Evolutionary conservation across 2,329 filamentous ascomycete genomes (phyloP).

Genomic region (Aschersonia sp.): DNA sequence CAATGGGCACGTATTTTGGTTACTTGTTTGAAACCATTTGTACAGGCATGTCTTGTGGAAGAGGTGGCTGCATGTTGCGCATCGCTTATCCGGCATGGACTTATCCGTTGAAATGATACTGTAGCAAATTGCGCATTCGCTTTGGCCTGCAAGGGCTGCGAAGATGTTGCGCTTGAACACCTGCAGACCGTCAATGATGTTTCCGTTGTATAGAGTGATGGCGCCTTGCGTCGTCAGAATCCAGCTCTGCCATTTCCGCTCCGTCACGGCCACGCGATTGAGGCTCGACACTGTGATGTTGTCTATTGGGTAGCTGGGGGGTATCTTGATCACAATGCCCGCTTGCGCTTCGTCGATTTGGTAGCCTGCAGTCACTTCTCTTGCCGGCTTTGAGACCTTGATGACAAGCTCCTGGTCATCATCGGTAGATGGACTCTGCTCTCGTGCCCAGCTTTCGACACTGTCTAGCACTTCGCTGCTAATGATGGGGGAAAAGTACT

Average conservation of each 20-base stretch:
- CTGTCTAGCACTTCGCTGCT: conserved; percentile 51
- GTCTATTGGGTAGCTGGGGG: conserved; percentile 69
- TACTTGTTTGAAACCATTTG: conserved; percentile 94
- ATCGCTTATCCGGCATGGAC: conserved; percentile 82
- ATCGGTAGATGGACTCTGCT: conserved; percentile 29
- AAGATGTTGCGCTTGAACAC: conserved; percentile 79
- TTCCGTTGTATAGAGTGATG: conserved; percentile 85
- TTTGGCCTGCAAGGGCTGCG: conserved; percentile 80
- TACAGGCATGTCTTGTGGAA: conserved; percentile 87
- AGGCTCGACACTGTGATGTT: conserved; percentile 61
- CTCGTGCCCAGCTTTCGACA: conserved; percentile 51
- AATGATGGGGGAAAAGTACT: conserved; percentile 61
- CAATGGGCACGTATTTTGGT: conserved; percentile 79
- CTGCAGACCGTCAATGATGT: conserved; percentile 71
- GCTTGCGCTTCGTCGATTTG: conserved; percentile 78
- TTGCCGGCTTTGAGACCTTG: conserved; percentile 55
- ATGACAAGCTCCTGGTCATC: conserved; percentile 47
- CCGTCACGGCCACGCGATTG: conserved; percentile 73
- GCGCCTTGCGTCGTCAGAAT: conserved; percentile 77
- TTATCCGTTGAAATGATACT: conserved; percentile 81
- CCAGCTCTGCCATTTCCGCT: conserved; percentile 89
- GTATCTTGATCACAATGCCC: conserved; percentile 68
- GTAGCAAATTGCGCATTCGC: conserved; percentile 94
- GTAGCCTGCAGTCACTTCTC: conserved; percentile 73
- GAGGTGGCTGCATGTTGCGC: conserved; percentile 80